These are phyloP conservation scores for Boechera retrofracta DNA, from an alignment of 345 rosid genomes.

Conservation along the genomic window DNA sequence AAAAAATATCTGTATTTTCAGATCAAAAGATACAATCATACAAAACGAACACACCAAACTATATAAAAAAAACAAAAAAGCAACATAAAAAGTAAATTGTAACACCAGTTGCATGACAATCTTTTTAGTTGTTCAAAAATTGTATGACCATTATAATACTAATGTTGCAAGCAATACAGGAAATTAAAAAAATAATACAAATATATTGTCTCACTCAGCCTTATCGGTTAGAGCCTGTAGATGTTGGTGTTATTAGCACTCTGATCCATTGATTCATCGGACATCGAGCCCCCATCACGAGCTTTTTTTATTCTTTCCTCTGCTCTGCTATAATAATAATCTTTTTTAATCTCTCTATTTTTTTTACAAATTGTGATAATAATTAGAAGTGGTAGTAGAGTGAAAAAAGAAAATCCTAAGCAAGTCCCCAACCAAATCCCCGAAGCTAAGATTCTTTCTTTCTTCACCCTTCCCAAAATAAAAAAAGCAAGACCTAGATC, in stretches of 20 bases:
- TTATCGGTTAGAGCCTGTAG: conserved; percentile 54
- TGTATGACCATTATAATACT: not conserved
- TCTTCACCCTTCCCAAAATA: no score
- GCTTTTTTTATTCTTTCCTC: conserved; percentile 34
- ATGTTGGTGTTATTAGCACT: conserved; percentile 41
- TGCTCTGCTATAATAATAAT: not conserved
- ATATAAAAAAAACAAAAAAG: not conserved
- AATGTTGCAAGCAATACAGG: not conserved
- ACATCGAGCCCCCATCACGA: conserved; percentile 66
- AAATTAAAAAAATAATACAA: not conserved
- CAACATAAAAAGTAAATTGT: conserved; percentile 20
- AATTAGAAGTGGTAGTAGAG: conserved; percentile 45
- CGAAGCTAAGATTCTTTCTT: conserved; percentile 52
- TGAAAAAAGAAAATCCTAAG: not conserved
- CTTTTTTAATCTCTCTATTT: not conserved
- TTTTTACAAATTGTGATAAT: conserved; percentile 22
- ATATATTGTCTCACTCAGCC: conserved; percentile 32
- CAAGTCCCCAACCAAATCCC: conserved; percentile 39
- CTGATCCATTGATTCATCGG: conserved; percentile 50
- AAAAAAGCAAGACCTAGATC: conserved; percentile 28
- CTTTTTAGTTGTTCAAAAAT: conserved; percentile 5
- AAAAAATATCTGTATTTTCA: not conserved
- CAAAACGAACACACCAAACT: not conserved
- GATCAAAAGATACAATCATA: conserved; percentile 8
- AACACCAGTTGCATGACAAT: conserved; percentile 24